Conservation (phyloP, 1,284 basidiomycete genomes). For the Schizopora paradoxa region DNA sequence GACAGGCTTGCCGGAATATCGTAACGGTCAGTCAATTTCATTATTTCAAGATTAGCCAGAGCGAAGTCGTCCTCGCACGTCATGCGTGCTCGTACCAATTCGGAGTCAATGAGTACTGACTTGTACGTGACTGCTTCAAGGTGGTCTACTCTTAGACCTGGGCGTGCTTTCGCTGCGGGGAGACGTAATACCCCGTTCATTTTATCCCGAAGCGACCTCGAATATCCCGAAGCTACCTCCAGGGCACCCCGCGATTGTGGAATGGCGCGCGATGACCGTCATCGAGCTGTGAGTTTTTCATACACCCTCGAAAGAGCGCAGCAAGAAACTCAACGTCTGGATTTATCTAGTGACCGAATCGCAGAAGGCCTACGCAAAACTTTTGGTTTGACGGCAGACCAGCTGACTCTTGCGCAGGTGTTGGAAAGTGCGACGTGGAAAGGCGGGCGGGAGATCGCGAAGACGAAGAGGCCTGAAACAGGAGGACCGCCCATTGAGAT, state of each 20-base stretch:
- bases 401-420: conserved; percentile 78
- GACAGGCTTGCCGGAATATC: conserved; percentile 86
- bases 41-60: not conserved
- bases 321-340: conserved; percentile 6
- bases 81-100: conserved; percentile 2
- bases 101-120: not conserved
- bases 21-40: conserved; percentile 56
- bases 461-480: conserved; percentile 63
- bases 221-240: conserved; percentile 60
- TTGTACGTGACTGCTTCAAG: conserved; percentile 32
- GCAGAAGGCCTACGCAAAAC: conserved; percentile 64
- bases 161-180: conserved; percentile 67
- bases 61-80: not conserved
- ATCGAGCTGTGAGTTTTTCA: conserved; percentile 68
- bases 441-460: conserved; percentile 88
- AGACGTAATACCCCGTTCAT: conserved; percentile 35
- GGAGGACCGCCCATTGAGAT: conserved; percentile 87
- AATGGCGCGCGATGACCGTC: conserved; percentile 94
- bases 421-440: conserved; percentile 96
- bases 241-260: conserved; percentile 86
- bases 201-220: conserved; percentile 41
- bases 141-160: conserved; percentile 84
- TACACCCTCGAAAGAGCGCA: conserved; percentile 4
- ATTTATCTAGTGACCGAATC: conserved; percentile 64
- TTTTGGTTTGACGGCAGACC: conserved; percentile 42